These are phyloP conservation scores for Coprinopsis strossmayeri DNA, from an alignment of 768 basidiomycete species.

Conservation along the genomic window DNA sequence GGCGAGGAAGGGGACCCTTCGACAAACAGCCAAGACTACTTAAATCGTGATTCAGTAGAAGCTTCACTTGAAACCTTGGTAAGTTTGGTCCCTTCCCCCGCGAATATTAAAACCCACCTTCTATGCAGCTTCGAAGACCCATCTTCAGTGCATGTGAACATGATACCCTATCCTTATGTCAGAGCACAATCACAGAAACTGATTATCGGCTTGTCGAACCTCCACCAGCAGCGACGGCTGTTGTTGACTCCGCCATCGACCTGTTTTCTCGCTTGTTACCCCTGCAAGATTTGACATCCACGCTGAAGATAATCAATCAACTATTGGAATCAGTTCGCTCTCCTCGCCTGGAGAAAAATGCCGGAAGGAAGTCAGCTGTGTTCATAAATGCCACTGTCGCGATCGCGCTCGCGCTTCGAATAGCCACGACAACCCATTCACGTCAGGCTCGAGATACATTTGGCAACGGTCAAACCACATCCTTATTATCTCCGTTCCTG, in stretches of 20 bases:
- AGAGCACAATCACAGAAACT: slow-evolving; percentile 34
- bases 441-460: slow-evolving; percentile 62
- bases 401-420: slow-evolving; percentile 61
- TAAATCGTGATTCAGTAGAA: slow-evolving; percentile 78
- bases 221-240: slow-evolving; percentile 71
- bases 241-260: slow-evolving; percentile 85
- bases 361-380: slow-evolving; percentile 80
- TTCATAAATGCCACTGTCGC: slow-evolving; percentile 75
- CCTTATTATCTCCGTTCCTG: slow-evolving; percentile 60
- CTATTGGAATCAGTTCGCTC: slow-evolving; percentile 65
- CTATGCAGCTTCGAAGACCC: slow-evolving; percentile 63
- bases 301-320: slow-evolving; percentile 46
- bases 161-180: slow-evolving; percentile 70
- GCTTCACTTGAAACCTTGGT: slow-evolving; percentile 75
- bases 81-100: slow-evolving; percentile 18
- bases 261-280: slow-evolving; percentile 78
- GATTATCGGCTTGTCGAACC: slow-evolving; percentile 50
- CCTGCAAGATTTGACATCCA: slow-evolving; percentile 61
- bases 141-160: slow-evolving; percentile 83
- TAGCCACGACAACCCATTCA: slow-evolving; percentile 42
- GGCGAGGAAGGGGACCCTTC: slow-evolving; percentile 26
- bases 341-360: slow-evolving; percentile 78
- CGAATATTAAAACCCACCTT: not conserved
- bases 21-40: slow-evolving; percentile 35
- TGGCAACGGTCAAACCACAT: slow-evolving; percentile 56